These are phyloP conservation scores for Pterocarpus santalinus DNA, from an alignment of 306 rosid species.

Conservation along the genomic window DNA sequence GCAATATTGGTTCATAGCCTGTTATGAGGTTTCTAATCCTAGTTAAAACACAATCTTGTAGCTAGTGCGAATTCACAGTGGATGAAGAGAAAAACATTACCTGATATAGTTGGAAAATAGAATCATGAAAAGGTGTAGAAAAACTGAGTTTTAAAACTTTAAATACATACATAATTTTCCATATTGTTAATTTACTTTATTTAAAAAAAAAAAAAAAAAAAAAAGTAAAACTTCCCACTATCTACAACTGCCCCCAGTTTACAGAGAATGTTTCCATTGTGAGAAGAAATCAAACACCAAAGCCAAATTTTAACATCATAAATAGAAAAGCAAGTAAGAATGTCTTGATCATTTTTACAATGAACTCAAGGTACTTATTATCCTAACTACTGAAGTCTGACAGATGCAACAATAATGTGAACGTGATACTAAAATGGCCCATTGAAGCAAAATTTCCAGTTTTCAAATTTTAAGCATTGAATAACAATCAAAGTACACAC, in stretches of 20 bases:
- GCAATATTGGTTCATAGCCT: conserved; percentile 84
- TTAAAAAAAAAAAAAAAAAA: no score
- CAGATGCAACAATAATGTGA: conserved; percentile 14
- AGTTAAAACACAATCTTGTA: conserved; percentile 51
- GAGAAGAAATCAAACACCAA: conserved; percentile 10
- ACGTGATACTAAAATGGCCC: conserved; percentile 25
- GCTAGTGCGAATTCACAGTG: no score
- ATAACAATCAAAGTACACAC: conserved; percentile 4
- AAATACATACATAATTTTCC: background rate
- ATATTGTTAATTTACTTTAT: background rate
- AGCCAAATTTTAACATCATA: conserved; percentile 24
- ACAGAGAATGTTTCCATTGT: background rate
- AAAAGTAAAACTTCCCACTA: background rate
- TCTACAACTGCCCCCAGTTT: conserved; percentile 16
- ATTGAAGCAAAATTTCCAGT: conserved; percentile 25
- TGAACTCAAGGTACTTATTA: background rate
- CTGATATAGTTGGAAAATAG: background rate
- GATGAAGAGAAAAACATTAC: background rate
- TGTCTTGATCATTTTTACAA: conserved; percentile 9
- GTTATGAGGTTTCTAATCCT: conserved; percentile 66
- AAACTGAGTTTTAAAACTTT: background rate
- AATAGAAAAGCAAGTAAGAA: conserved; percentile 1
- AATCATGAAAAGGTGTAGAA: background rate
- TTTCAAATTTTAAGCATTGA: conserved; percentile 15
- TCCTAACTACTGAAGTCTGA: conserved; percentile 17